phyloP scores from a whole-genome alignment of 1,284 basidiomycete species.

The Meripilus lineatus region DNA sequence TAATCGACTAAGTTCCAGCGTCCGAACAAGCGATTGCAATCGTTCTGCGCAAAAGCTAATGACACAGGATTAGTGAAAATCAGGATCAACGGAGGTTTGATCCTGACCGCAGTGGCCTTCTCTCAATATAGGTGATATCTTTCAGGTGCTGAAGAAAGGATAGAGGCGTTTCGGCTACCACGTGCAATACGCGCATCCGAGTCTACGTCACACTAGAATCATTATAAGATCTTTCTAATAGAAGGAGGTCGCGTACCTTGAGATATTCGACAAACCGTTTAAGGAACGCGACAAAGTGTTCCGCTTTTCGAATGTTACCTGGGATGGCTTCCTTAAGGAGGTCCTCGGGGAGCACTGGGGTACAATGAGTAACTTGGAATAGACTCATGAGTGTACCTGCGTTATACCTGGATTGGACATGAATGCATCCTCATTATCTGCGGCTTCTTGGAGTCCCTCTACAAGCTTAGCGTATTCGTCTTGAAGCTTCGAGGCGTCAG shows the following conservation, averaged over 20 bases:
- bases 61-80: slow-evolving; percentile 9
- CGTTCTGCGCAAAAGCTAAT: slow-evolving; percentile 94
- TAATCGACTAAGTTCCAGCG: slow-evolving; percentile 84
- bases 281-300: slow-evolving; percentile 98
- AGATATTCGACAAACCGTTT: slow-evolving; percentile 99
- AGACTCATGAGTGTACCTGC: too few species aligned
- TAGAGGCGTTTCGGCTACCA: slow-evolving; percentile 99
- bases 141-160: slow-evolving; percentile 98
- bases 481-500: slow-evolving; percentile 91
- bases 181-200: slow-evolving; percentile 96
- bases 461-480: slow-evolving; percentile 98
- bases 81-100: slow-evolving; percentile 2
- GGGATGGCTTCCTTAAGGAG: slow-evolving; percentile 94
- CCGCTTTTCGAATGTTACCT: slow-evolving; percentile 97
- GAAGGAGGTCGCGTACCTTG: slow-evolving; percentile 62
- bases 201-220: slow-evolving; percentile 49
- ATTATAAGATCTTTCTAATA: not conserved
- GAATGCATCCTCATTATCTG: slow-evolving; percentile 75
- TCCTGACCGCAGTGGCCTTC: slow-evolving; percentile 82
- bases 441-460: slow-evolving; percentile 84
- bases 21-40: slow-evolving; percentile 89
- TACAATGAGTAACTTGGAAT: slow-evolving; percentile 3
- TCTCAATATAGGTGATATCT: slow-evolving; percentile 98
- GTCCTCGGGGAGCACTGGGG: slow-evolving; percentile 86
- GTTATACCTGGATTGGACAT: slow-evolving; percentile 81